Base-by-base conservation (phyloP, 2,329 filamentous ascomycete genomes). In the Orbilia blumenaviensis region DNA sequence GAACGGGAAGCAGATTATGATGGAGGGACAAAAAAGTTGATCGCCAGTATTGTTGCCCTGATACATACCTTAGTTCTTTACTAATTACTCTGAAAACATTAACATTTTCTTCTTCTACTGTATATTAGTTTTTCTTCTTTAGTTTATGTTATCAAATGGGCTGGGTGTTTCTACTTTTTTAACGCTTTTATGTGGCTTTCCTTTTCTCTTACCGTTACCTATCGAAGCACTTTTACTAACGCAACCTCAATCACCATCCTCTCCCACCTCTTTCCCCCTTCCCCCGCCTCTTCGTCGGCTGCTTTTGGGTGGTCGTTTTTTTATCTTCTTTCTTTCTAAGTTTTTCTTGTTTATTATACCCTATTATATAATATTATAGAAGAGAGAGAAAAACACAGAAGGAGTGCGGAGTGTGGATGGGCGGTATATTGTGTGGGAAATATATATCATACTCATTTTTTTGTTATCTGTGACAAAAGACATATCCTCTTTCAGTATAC, bases 81-180 rank as follows among this genome's bases (percentile, higher is more conserved):
- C 52, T 56, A 38, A 36, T 56, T 29, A 36, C 5, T 23, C 16
- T 41, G 38, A 42, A 42, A 61, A 16, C 29, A 61, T 60, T 14
- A 38, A 25, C 25, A 41, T 32, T 60, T 50, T 52, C 32, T 62
- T 73, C 38, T 77, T 71, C 50, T 69, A 41, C 76, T 66, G 48
- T 76, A 62, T 50, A 71, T 61, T 62, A 61, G 48, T 48, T 69
- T 56, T 71, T 77, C 27, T 58, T 60, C n/a, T 72, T 77, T 41
- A 14, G n/a, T n/a, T n/a, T n/a, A n/a, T n/a, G n/a, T 46, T 27
- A 50, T 46, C 42, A 4, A 56, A 68, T 60, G 50, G 41, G 52
- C 36, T 46, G 23, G 54, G 58, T 29, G 23, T 50, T 48, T 48
- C 32, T 56, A 71, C 32, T 29, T 50, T 18, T 34, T 38, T 61